Evolutionary conservation across 768 basidiomycete genomes (phyloP), one percentile per base, ranked within the genome.

Genomic region (Auriscalpium vulgare): DNA sequence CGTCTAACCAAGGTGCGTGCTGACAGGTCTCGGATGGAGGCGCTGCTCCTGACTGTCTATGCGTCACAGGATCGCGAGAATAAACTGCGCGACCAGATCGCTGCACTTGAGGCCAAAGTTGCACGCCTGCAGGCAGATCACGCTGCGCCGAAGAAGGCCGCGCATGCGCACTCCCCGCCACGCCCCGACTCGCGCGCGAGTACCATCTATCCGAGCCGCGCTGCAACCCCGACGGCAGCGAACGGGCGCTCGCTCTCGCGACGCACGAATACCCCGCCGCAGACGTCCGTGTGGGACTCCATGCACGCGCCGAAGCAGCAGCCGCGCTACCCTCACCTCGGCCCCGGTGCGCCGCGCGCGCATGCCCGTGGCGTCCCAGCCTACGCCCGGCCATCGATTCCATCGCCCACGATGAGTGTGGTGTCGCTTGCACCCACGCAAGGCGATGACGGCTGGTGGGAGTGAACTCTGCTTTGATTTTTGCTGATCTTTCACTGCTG

Each of bases 371-470:
- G 63, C 66, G 72, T 65, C 48, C 60, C 57, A 55, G 53, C 43
- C 47, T 64, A 64, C 37, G 69, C 65, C 55, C 72, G 74, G 35
- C 66, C 70, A 3, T 70, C 72, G 44, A 66, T 73, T 17, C 76
- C 83, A 13, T 92, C 90, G 1, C 91, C 91, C 8, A 84, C 90
- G 29, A 84, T 82, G 23, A 92, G 91, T 64, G 80, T 74, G 1
- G 83, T 85, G n/a, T 88, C 87, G 19, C 74, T 80, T 34, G 78
- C 83, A 9, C 87, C 85, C 8, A 90, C 87, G 1, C 74, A 81
- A 56, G 81, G 81, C 44, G 75, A 82, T 1, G 85, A 92, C 48
- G 91, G 90, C 37, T 93, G 90, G 91, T 92, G 83, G 80, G 72
- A 74, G 63, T 88, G 74, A 49, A 36, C n/a, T 17, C 19, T 37